phyloP scores from a whole-genome alignment of 2,329 filamentous ascomycete genomes.

The Blumeria graminis region DNA sequence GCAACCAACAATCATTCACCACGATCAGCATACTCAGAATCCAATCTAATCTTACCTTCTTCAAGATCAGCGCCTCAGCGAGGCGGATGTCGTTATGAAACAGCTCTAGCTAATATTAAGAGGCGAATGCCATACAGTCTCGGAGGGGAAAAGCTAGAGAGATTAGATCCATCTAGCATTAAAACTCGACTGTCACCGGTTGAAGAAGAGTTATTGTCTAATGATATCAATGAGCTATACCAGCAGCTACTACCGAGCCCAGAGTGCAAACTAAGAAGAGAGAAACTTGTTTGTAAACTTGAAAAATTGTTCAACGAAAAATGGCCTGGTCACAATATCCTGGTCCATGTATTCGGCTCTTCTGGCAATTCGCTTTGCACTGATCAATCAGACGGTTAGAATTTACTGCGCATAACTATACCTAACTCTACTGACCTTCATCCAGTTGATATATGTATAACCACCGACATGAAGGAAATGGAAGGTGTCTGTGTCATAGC shows the following conservation, averaged over 20 bases:
- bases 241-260: slow-evolving; percentile 60
- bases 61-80: slow-evolving; percentile 35
- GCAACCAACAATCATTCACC: slow-evolving; percentile 61
- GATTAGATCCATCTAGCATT: slow-evolving; percentile 44
- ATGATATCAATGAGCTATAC: slow-evolving; percentile 70
- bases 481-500: slow-evolving; percentile 82
- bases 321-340: slow-evolving; percentile 79
- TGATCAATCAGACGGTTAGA: slow-evolving; percentile 79
- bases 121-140: slow-evolving; percentile 80
- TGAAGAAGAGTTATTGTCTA: slow-evolving; percentile 51
- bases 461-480: slow-evolving; percentile 66
- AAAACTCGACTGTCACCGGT: slow-evolving; percentile 45
- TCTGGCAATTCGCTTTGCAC: slow-evolving; percentile 89
- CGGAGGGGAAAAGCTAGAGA: slow-evolving; percentile 55
- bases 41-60: slow-evolving; percentile 48
- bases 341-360: slow-evolving; percentile 88
- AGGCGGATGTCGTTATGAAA: slow-evolving; percentile 68
- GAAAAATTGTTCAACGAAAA: slow-evolving; percentile 70
- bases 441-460: slow-evolving; percentile 90
- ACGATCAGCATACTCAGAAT: slow-evolving; percentile 73
- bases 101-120: slow-evolving; percentile 54
- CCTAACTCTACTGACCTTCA: slow-evolving; percentile 2
- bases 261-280: slow-evolving; percentile 52
- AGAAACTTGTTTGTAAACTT: slow-evolving; percentile 61
- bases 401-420: background rate